A percentile compares a stretch with the other conserved stretches of the same genome.
phyloP scores from a whole-genome alignment of 768 basidiomycete species.

The Gelatoporia subvermispora region DNA sequence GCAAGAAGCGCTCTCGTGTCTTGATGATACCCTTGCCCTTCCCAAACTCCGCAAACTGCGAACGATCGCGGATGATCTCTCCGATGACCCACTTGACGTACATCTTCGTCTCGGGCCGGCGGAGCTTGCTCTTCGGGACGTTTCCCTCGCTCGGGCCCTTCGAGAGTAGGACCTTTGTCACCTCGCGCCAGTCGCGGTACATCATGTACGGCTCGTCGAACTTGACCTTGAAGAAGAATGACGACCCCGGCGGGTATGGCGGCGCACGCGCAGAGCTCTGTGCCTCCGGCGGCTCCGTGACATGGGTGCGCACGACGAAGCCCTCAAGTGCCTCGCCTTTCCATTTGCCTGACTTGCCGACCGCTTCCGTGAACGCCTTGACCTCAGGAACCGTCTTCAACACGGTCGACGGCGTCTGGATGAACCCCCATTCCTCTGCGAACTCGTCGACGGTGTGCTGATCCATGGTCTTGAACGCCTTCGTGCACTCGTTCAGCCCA shows the following conservation, averaged over 20 bases:
- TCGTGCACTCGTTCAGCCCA: constrained; percentile 73
- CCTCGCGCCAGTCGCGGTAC: constrained; percentile 96
- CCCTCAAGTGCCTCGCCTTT: constrained; percentile 85
- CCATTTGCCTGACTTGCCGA: constrained; percentile 71
- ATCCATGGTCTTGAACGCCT: constrained; percentile 66
- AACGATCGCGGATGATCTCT: constrained; percentile 61
- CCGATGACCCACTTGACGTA: constrained; percentile 82
- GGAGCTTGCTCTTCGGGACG: constrained; percentile 64
- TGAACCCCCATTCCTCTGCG: constrained; percentile 89
- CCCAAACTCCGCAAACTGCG: constrained; percentile 55
- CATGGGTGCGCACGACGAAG: constrained; percentile 84
- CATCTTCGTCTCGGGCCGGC: constrained; percentile 67
- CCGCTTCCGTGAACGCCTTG: constrained; percentile 61
- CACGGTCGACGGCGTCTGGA: constrained; percentile 60
- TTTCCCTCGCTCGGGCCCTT: constrained; percentile 29
- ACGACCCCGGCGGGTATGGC: constrained; percentile 74
- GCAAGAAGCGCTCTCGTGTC: constrained; percentile 73
- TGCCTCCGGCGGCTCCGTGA: constrained; percentile 36
- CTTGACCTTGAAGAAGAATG: constrained; percentile 99
- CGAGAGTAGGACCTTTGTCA: constrained; percentile 72
- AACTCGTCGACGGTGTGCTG: constrained; percentile 68
- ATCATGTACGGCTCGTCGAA: constrained; percentile 99
- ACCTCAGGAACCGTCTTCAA: constrained; percentile 65
- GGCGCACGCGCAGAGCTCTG: constrained; percentile 67
- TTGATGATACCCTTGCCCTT: constrained; percentile 83